Base-by-base conservation (phyloP, 148 eudicot species). In the Spergularia bocconei region DNA sequence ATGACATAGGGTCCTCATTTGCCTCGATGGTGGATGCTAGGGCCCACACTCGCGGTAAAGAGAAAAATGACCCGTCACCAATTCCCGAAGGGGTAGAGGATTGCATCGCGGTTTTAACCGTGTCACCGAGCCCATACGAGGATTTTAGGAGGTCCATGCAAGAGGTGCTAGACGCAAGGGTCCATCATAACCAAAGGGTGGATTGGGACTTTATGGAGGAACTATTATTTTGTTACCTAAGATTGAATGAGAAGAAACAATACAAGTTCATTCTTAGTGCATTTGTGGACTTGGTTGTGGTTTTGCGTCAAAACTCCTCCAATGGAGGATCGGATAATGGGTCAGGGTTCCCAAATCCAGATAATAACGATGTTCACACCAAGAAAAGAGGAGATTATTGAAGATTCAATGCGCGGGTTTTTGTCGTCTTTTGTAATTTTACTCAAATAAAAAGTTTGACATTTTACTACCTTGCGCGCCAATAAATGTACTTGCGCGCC, bases 161-260 rank as follows among this genome's bases (percentile, higher is more conserved):
- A 72, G 86, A 86, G 80, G 75, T 91, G 83, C 50, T 84, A n/a
- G 88, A 86, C 38, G 92, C 88, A 6, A 66, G 87, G 39, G 29
- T 79, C 48, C 66, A 80, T 6, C 60, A 79, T 23, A 51, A 77
- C 6, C 86, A 84, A 57, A 73, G 69, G 57, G 88, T 91, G 23
- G 89, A 93, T 74, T 91, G 93, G 96, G 92, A 87, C 6, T 93
- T 89, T 53, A 78, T 91, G 89, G 92, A 91, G 67, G 93, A 89
- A 72, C 78, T 93, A 17, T 55, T 93, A 78, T 87, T 87, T 75
- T 80, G 88, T 75, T 91, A 84, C 77, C 58, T 93, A 77, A 81
- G 87, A 64, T 59, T 93, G 87, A 91, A 93, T 74, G 87, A 89
- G 73, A 86, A 85, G 80, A 87, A 83, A 76, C 88, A 82, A 0